Evolutionary conservation across 805 yeast species (phyloP), one percentile per base, ranked within the genome.

Genomic region (Candida parachauliodes): DNA sequence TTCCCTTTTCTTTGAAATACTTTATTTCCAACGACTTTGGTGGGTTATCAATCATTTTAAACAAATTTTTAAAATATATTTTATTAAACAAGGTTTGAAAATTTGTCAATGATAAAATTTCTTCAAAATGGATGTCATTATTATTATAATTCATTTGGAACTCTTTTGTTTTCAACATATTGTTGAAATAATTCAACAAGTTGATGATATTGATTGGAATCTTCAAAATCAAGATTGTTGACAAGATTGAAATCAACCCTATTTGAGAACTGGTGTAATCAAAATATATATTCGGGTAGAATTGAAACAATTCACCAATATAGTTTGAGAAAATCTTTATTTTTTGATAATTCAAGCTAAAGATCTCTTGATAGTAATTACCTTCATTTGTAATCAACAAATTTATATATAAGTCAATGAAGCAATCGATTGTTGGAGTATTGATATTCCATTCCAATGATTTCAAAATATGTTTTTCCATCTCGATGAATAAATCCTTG

Each of bases 381-480:
- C 48, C 44, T 2, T 20, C 15, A 36, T 45, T 46, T 28, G 60
- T 51, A 42, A 62, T 58, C 35, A 81, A 55, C 43, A 60, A 51
- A 44, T 70, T 68, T 37, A 81, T 56, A 48, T 68, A 70, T 36
- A 81, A 55, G 49, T 83, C 87, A 40, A 82, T 63, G 49, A 79
- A 79, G 9, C 74, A 62, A 55, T 82, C 88, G 47, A 77, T 73
- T 3, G 85, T 78, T 17, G 86, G 77, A 23, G 72, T 63, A 35
- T 77, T 70, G 25, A 82, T 62, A 45, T 74, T 68, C 91, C 91
- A 84, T 39, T 77, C 66, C 43, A 84, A 62, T 4, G 78, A 68
- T 50, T 74, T 77, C 40, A 83, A 63, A 29, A 84, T 70, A 48
- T 80, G 81, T 41, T 79, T 69, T 54, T 84, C 94, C 78, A 82